Percentiles rank a stretch among this genome's conserved stretches.
These are phyloP conservation scores for Rhipidocladum racemiflorum DNA, from an alignment of 176 grass and related monocot species.

Conservation along the genomic window DNA sequence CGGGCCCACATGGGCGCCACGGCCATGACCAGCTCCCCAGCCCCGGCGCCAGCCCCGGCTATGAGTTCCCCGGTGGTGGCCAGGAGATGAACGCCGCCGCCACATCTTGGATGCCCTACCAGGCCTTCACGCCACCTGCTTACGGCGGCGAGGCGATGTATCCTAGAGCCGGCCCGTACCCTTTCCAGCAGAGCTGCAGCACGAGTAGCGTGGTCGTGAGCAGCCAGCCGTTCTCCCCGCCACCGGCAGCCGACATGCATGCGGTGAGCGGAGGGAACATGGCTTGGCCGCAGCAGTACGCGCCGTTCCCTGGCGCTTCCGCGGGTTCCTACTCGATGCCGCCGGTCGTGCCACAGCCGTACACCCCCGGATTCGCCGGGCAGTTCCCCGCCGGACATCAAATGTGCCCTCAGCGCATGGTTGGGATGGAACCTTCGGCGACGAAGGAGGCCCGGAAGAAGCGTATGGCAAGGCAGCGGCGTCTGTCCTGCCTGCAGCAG, in stretches of 20 bases:
- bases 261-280: constrained; percentile 19
- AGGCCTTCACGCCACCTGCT: constrained; percentile 17
- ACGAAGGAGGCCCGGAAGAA: constrained; percentile 90
- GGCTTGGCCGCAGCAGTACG: constrained; percentile 55
- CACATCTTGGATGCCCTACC: constrained; percentile 55
- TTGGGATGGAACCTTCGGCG: constrained; percentile 43
- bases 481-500: constrained; percentile 60
- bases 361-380: constrained; percentile 33
- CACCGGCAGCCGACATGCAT: constrained; percentile 55
- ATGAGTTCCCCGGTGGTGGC: constrained; percentile 28
- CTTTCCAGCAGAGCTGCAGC: constrained; percentile 52
- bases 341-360: constrained; percentile 21
- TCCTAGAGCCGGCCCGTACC: constrained; percentile 26
- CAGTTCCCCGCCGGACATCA: constrained; percentile 28
- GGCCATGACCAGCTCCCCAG: constrained; percentile 15
- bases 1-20: background rate
- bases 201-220: constrained; percentile 54
- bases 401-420: constrained; percentile 27
- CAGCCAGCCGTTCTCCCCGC: constrained; percentile 62
- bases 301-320: constrained; percentile 27
- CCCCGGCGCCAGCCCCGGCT: constrained; percentile 19
- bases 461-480: constrained; percentile 86
- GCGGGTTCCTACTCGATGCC: constrained; percentile 37
- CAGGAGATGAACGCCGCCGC: background rate
- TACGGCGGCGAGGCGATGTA: constrained; percentile 53